Evolutionary conservation across 176 grass and related monocot genomes (phyloP).

Genomic region (Juncus inflexus): DNA sequence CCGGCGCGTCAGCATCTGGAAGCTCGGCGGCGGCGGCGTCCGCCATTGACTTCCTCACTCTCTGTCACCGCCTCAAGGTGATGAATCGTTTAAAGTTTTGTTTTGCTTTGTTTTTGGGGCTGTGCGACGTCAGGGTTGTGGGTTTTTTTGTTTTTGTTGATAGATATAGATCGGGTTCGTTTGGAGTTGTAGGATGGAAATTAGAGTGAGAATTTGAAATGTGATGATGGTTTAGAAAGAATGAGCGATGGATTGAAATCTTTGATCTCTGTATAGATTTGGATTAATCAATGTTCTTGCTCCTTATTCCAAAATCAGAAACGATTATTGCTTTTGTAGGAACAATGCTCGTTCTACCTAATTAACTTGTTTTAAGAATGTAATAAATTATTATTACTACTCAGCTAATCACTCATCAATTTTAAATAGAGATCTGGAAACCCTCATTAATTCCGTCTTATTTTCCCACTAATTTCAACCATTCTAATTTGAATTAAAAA

Average conservation of each 20-base stretch:
- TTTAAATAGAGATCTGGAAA: slow-evolving; percentile 6
- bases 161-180: background rate
- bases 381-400: background rate
- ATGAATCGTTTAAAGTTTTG: background rate
- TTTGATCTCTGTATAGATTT: too few relatives aligned
- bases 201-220: background rate
- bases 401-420: background rate
- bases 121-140: background rate
- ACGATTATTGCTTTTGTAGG: too few relatives aligned
- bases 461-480: background rate
- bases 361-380: background rate
- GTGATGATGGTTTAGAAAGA: background rate
- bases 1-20: slow-evolving; percentile 15
- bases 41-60: slow-evolving; percentile 89
- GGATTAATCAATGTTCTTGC: too few relatives aligned
- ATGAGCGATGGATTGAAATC: background rate
- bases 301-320: too few relatives aligned
- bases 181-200: background rate
- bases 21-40: slow-evolving; percentile 39
- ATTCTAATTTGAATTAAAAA: background rate
- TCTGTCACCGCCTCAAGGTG: slow-evolving; percentile 97
- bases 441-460: background rate
- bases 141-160: background rate
- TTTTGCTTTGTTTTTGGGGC: background rate
- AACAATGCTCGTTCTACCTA: background rate